phyloP scores from a whole-genome alignment of 768 basidiomycete genomes.

The Lactarius sanguifluus region DNA sequence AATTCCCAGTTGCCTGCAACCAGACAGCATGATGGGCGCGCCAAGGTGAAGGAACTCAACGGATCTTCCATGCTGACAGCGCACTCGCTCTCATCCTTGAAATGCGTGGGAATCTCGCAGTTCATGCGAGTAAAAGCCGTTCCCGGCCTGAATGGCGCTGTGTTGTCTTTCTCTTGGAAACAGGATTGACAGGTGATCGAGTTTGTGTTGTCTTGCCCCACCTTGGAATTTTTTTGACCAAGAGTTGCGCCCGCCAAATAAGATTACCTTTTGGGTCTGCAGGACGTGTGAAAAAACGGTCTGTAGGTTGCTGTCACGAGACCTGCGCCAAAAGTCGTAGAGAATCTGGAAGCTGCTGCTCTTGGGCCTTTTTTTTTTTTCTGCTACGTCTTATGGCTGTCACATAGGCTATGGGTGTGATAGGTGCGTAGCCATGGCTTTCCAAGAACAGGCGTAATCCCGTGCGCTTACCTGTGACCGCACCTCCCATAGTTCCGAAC shows the following conservation, averaged over 20 bases:
- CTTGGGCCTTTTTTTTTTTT: background rate
- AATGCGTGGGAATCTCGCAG: constrained; percentile 16
- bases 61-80: background rate
- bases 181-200: constrained; percentile 23
- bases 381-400: constrained; percentile 1
- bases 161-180: constrained; percentile 21
- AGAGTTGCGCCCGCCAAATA: constrained; percentile 13
- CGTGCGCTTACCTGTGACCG: constrained; percentile 12
- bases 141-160: background rate
- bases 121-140: background rate
- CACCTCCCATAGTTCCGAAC: constrained; percentile 19
- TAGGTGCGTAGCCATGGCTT: constrained; percentile 15
- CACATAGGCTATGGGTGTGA: constrained; percentile 19
- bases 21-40: background rate
- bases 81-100: background rate
- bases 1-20: background rate
- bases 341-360: constrained; percentile 8
- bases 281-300: constrained; percentile 5
- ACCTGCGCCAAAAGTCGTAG: background rate
- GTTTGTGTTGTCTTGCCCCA: background rate
- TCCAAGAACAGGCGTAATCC: background rate
- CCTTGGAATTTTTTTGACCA: constrained; percentile 6
- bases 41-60: background rate
- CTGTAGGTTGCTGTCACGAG: no score
- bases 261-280: constrained; percentile 16